Base-by-base conservation (phyloP, 352 stramenopile genomes). In the Globisporangium lucens region DNA sequence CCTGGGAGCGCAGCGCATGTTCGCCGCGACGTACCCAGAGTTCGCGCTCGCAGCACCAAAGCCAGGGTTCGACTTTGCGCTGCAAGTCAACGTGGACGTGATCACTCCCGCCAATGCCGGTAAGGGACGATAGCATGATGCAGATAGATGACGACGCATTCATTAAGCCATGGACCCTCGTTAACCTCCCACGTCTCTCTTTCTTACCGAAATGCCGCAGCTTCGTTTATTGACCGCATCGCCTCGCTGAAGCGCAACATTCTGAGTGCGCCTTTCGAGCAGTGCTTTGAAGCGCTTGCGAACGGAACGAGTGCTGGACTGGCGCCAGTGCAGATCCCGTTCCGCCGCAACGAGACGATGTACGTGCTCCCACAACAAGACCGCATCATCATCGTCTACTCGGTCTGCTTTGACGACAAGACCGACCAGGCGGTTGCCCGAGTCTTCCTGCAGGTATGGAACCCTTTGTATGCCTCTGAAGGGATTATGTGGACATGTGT, bases 311-410 rank as follows among this genome's bases (percentile, higher is more conserved):
- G 70, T 33, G 87, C 65, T 33, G 77, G 78, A 10, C 74, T 95
- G 1, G 75, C 75, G 8, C 73, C 84, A 0, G 86, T 93, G 61
- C 83, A 94, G 66, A 93, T 97, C 65, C 87, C 85, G n/a, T 96
- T 93, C 74, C 87, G 88, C 33, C 87, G 84, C 62, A 88, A 92
- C 61, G 89, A 97, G 69, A 90, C 77, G 49, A 93, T 97, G 53
- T 95, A 89, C 49, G 80, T 97, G 30, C 69, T 95, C n/a, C 89
- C 89, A 15, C 84, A 94, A 66, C 76, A 75, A 3, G 89, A 97
- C 62, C 88, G 93, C 62, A 93, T 98, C 63, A 89, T 97, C 56
- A 86, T 98, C 55, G 89, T 97, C 56, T 98, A 97, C 71, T 92
- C 83, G 52, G 79, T 98, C 27, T 94, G 94, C 67, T 98, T 98